These are phyloP conservation scores for Puccinia coronata DNA, from an alignment of 1,284 basidiomycete genomes.

Conservation along the genomic window DNA sequence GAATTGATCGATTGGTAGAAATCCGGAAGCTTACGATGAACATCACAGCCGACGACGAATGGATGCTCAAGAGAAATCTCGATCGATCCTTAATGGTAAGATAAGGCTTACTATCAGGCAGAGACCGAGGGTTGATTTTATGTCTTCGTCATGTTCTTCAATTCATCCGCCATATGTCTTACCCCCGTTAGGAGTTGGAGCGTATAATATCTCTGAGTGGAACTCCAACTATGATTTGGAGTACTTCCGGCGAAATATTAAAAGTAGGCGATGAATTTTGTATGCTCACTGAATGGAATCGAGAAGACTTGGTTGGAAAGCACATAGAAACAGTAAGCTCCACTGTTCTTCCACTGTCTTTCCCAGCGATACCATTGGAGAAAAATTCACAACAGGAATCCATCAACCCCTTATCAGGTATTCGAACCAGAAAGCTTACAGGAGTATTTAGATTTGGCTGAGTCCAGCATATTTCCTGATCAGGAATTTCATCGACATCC, in stretches of 20 bases:
- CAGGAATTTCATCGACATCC: neutral
- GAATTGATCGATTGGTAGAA: constrained; percentile 30
- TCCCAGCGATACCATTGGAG: neutral
- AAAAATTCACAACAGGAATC: no score
- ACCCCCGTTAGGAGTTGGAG: constrained; percentile 74
- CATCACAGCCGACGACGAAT: constrained; percentile 35
- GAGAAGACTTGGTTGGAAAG: constrained; percentile 78
- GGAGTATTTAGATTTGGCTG: constrained; percentile 34
- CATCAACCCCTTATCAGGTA: constrained; percentile 15
- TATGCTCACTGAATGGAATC: constrained; percentile 84
- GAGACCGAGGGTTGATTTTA: no score
- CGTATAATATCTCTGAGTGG: constrained; percentile 96
- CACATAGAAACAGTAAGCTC: constrained; percentile 80
- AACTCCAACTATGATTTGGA: constrained; percentile 99
- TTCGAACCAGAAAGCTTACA: constrained; percentile 40
- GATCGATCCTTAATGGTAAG: constrained; percentile 39
- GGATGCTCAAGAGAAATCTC: constrained; percentile 41
- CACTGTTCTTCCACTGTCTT: neutral
- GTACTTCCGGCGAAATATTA: constrained; percentile 94
- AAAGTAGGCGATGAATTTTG: constrained; percentile 95
- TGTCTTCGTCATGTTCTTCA: no score
- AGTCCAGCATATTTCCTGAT: constrained; percentile 38
- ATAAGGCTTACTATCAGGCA: no score
- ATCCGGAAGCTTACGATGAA: constrained; percentile 40
- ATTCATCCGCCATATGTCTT: no score